These are phyloP conservation scores for Spizellomyces sp. DNA, from an alignment of 192 early-diverging fungal species.

Conservation along the genomic window DNA sequence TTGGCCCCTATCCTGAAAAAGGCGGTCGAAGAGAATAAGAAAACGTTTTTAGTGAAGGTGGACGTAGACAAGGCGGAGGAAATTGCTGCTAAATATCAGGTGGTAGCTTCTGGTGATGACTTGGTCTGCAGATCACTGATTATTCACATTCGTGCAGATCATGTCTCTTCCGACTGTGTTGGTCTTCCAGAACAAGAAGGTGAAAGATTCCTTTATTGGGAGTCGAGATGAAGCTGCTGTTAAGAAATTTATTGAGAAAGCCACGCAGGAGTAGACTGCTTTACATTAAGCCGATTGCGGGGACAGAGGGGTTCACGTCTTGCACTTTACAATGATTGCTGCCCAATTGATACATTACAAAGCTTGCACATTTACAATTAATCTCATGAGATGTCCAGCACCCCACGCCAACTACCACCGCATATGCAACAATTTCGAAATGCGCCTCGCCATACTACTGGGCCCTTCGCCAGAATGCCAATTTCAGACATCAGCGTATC, in stretches of 20 bases:
- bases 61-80: constrained; percentile 71
- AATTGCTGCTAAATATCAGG: constrained; percentile 64
- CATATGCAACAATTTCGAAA: not conserved
- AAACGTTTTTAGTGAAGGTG: constrained; percentile 73
- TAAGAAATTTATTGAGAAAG: constrained; percentile 52
- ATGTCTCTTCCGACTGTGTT: constrained; percentile 75
- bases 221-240: constrained; percentile 54
- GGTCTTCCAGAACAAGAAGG: constrained; percentile 66
- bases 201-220: constrained; percentile 71
- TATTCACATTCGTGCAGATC: constrained; percentile 41
- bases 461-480: not conserved
- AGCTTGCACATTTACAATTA: no score
- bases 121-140: no score
- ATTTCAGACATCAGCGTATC: not conserved
- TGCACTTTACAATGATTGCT: no score
- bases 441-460: not conserved
- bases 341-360: no score
- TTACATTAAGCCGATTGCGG: not conserved
- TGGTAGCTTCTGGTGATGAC: constrained; percentile 17
- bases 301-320: no score
- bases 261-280: not conserved
- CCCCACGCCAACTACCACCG: not conserved
- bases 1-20: constrained; percentile 71
- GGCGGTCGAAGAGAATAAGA: constrained; percentile 62
- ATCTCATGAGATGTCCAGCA: not conserved